Base-by-base conservation (phyloP, 305 asterid species). In the Fraxinus latifolia region DNA sequence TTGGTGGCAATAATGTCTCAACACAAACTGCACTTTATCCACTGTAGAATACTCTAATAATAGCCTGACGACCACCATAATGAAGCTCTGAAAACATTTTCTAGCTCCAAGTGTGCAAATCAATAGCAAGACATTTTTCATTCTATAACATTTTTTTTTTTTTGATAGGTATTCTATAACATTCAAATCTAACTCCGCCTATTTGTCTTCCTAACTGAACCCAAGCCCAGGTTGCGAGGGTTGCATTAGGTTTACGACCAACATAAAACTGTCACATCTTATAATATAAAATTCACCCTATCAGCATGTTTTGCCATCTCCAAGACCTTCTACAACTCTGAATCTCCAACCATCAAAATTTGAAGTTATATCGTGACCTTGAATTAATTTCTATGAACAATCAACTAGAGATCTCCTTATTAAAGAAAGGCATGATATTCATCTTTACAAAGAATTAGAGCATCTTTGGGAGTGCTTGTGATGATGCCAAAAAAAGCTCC, bases 271-370 rank as follows among this genome's bases (percentile, higher is more conserved):
- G 36, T 68, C 75, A 29, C 42, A 29, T 29, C 31, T 70, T 31
- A 12, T 65, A 15, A 31, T 14, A 29, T 31, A 31, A 70, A 23
- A 15, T 29, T 68, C 74, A 29, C 37, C 37, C 3, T 68, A 34
- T 31, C 39, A 29, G 39, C 74, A 68, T 68, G 74, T 68, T 29
- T 70, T 70, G 75, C 23, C 75, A 68, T 68, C 74, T 68, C 39
- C 17, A 68, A 12, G 37, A 68, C 37, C 72, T 55, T 17, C 15
- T 8, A 62, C 33, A 62, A 23, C 33, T 65, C 15, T 25, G 25
- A 71, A 44, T 47, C 78, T 74, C 42, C 14, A 11, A 31, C 62
- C n/a, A 9, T 37, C 17, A 25, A 65, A 29, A 23, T 55, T 3
- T 60, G 25, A 37, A 23, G 33, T 67, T 7, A 39, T 7, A 62